Conservation (phyloP, 805 yeast species). For the Saturnispora zaruensis region DNA sequence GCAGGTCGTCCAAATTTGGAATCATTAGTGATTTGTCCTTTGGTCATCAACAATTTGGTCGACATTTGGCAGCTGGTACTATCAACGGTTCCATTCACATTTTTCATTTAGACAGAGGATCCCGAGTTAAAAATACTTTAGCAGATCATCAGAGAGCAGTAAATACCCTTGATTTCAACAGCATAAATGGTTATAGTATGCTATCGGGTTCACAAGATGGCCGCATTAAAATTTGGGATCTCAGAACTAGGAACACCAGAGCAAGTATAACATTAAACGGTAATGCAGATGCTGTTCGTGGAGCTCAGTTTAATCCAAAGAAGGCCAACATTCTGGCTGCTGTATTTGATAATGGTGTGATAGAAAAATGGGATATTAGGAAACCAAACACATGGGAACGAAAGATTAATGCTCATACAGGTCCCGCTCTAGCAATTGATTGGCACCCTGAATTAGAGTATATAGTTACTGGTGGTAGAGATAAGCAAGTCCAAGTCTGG, state of each 20-base stretch:
- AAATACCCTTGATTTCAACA: conserved; percentile 35
- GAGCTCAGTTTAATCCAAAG: conserved; percentile 46
- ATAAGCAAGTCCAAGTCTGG: conserved; percentile 75
- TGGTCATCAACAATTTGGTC: conserved; percentile 33
- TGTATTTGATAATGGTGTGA: conserved; percentile 81
- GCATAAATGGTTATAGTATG: conserved; percentile 32
- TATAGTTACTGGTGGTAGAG: conserved; percentile 88
- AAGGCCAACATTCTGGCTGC: conserved; percentile 55
- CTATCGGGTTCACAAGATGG: conserved; percentile 77
- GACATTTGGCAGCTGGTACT: conserved; percentile 36
- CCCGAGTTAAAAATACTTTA: conserved; percentile 24
- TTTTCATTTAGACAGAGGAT: conserved; percentile 25
- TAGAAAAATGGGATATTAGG: conserved; percentile 84
- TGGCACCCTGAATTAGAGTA: conserved; percentile 83
- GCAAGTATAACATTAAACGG: conserved; percentile 47
- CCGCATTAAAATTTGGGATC: conserved; percentile 67
- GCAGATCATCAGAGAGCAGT: conserved; percentile 40
- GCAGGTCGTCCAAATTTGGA: conserved; percentile 31
- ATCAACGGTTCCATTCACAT: conserved; percentile 40
- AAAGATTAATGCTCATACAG: conserved; percentile 79
- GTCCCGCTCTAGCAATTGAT: conserved; percentile 80
- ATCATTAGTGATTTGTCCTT: conserved; percentile 36
- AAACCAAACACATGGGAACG: conserved; percentile 54
- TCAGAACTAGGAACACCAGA: conserved; percentile 38
- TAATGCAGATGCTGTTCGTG: conserved; percentile 62